Percentiles rank a stretch among this genome's conserved stretches.
phyloP scores from a whole-genome alignment of 495 filamentous ascomycete genomes.

The Astrothelium subdiscretum region DNA sequence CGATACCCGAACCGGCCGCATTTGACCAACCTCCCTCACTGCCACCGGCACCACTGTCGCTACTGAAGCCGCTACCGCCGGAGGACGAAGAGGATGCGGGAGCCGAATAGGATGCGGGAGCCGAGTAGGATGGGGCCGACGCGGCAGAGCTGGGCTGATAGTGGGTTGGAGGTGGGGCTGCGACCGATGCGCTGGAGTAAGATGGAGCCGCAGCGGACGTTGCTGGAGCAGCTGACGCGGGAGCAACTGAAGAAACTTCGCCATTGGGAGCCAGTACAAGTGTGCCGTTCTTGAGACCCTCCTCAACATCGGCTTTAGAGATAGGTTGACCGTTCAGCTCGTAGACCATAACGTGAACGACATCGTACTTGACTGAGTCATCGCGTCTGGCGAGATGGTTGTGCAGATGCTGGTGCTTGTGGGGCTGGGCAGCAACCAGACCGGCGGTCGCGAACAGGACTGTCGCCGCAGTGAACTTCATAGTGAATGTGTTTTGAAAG shows the following conservation, averaged over 20 bases:
- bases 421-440: conserved; percentile 22
- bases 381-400: conserved; percentile 14
- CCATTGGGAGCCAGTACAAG: conserved; percentile 21
- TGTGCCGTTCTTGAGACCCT: conserved; percentile 30
- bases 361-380: conserved; percentile 10
- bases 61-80: neutral
- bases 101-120: neutral
- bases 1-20: conserved; percentile 34
- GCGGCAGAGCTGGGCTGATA: neutral
- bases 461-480: conserved; percentile 16
- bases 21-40: neutral
- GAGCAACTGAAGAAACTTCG: conserved; percentile 5
- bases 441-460: conserved; percentile 23
- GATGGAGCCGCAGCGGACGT: neutral
- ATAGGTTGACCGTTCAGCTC: conserved; percentile 25
- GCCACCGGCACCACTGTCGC: conserved; percentile 2
- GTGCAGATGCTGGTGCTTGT: conserved; percentile 24
- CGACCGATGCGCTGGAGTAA: neutral
- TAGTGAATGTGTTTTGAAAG: conserved; percentile 4
- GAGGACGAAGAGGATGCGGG: conserved; percentile 7
- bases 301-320: conserved; percentile 23
- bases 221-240: conserved; percentile 6
- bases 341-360: conserved; percentile 24
- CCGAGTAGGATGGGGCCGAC: neutral
- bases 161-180: neutral